Evolutionary conservation across 2,329 filamentous ascomycete genomes (phyloP).

Genomic region (Gnomoniopsis sp.): DNA sequence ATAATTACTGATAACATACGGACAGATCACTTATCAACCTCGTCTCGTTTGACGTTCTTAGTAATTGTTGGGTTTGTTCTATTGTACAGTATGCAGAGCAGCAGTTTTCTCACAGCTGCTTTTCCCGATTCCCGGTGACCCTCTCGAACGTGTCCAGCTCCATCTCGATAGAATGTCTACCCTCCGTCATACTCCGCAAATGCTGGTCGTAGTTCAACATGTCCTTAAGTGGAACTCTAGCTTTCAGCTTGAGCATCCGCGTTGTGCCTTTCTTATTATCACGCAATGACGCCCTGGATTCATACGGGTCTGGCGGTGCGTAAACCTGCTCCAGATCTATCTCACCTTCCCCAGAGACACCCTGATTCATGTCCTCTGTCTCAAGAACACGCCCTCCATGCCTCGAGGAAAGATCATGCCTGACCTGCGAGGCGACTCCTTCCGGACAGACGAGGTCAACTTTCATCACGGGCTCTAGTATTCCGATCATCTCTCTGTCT

Average conservation of each 20-base stretch:
- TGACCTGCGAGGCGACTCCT: conserved; percentile 72
- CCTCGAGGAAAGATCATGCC: conserved; percentile 74
- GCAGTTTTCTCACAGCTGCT: conserved; percentile 33
- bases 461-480: conserved; percentile 94
- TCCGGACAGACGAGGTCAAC: conserved; percentile 85
- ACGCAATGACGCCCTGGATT: conserved; percentile 54
- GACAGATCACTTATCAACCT: too few relatives aligned
- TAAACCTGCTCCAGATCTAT: conserved; percentile 79
- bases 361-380: conserved; percentile 52
- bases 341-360: conserved; percentile 24
- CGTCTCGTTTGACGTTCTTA: background rate
- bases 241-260: conserved; percentile 65
- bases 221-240: conserved; percentile 88
- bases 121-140: conserved; percentile 53
- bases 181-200: conserved; percentile 81
- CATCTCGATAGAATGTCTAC: conserved; percentile 63
- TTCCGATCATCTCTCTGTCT: conserved; percentile 49
- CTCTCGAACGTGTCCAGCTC: conserved; percentile 55
- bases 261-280: conserved; percentile 44
- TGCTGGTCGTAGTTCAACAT: conserved; percentile 95
- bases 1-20: too few relatives aligned
- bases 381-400: conserved; percentile 75
- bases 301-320: conserved; percentile 80
- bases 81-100: background rate
- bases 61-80: background rate